A percentile compares a stretch with the other conserved stretches of the same genome.
These are phyloP conservation scores for Flaveria linearis DNA, from an alignment of 129 eudicot genomes.

Conservation along the genomic window DNA sequence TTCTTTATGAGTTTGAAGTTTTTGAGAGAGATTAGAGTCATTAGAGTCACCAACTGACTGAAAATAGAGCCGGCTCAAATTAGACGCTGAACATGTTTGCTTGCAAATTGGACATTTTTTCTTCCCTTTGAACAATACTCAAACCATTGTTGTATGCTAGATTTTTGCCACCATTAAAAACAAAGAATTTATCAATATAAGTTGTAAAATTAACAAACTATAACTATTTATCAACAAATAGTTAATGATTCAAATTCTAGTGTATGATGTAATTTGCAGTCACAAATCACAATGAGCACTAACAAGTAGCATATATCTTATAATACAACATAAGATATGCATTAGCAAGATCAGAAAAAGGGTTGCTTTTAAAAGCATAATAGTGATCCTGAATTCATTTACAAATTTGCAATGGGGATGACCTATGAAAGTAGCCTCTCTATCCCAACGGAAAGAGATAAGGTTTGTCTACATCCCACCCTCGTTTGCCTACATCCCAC, in stretches of 20 bases:
- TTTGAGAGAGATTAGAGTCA: slow-evolving; percentile 55
- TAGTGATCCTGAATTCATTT: no score
- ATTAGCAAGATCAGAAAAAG: no score
- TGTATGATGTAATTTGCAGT: not conserved
- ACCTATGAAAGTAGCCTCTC: no score
- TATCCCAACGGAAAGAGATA: no score
- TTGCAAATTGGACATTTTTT: slow-evolving; percentile 91
- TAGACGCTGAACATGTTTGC: slow-evolving; percentile 64
- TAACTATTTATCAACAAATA: slow-evolving; percentile 4
- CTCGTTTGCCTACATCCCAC: no score
- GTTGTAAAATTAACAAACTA: not conserved
- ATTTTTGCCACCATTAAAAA: slow-evolving; percentile 22
- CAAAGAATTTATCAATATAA: slow-evolving; percentile 10
- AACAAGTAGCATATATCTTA: not conserved
- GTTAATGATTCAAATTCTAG: not conserved
- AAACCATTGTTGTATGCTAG: slow-evolving; percentile 85
- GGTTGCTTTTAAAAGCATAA: no score
- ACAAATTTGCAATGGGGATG: no score
- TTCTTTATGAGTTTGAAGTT: slow-evolving; percentile 35
- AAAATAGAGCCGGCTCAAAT: slow-evolving; percentile 78
- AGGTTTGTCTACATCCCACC: no score
- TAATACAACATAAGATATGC: no score
- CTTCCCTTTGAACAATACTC: slow-evolving; percentile 85
- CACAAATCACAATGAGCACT: not conserved
- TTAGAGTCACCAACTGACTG: slow-evolving; percentile 85